Percentiles rank a stretch among this genome's conserved stretches.
These are phyloP conservation scores for Chrysanthemum seticuspe DNA, from an alignment of 129 eudicot species.

Conservation along the genomic window DNA sequence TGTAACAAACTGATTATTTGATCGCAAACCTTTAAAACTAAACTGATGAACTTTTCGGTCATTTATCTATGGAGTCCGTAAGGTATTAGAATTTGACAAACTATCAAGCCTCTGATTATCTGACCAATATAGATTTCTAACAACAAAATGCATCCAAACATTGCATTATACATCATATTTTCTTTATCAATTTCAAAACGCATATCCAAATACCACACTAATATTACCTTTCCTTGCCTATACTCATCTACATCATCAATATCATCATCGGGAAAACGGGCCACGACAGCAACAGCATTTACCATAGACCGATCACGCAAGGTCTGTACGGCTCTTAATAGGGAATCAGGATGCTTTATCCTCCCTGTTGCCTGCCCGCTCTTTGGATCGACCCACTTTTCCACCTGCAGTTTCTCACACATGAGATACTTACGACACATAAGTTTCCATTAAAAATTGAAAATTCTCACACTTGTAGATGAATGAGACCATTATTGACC, in stretches of 20 bases:
- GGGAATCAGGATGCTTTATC: constrained; percentile 74
- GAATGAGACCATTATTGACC: not conserved
- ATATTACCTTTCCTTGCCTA: constrained; percentile 77
- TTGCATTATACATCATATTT: too few species aligned
- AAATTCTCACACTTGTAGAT: not conserved
- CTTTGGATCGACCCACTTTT: constrained; percentile 73
- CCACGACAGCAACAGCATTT: constrained; percentile 92
- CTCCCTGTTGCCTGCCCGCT: constrained; percentile 94
- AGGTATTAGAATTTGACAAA: not conserved
- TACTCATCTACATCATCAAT: constrained; percentile 65
- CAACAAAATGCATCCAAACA: not conserved
- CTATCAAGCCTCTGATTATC: not conserved
- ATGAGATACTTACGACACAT: not conserved
- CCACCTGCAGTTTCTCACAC: constrained; percentile 52
- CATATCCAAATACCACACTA: not conserved
- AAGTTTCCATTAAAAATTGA: not conserved
- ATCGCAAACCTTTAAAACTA: not conserved
- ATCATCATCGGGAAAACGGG: constrained; percentile 97
- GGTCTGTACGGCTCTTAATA: constrained; percentile 70
- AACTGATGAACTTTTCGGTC: not conserved
- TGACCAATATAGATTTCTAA: not conserved
- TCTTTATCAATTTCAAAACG: too few species aligned
- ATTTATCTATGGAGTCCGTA: not conserved
- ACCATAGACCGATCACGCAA: constrained; percentile 53
- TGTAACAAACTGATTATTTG: not conserved